phyloP scores from a whole-genome alignment of 805 yeast species.

The Metschnikowia anglica region DNA sequence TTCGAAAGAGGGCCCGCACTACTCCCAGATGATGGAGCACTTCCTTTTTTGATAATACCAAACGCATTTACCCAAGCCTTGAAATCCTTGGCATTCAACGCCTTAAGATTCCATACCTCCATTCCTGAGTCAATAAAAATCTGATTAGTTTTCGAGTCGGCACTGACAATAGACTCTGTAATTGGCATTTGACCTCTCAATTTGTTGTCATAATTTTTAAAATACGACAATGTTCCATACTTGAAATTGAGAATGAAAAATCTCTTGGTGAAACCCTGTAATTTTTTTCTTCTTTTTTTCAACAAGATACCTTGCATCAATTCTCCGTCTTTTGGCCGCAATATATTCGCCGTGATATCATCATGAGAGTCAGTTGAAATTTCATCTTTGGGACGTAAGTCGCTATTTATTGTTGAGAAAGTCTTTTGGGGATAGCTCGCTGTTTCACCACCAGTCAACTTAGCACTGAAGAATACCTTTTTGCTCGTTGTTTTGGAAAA shows the following conservation, averaged over 20 bases:
- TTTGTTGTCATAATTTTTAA: slow-evolving; percentile 67
- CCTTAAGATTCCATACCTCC: slow-evolving; percentile 88
- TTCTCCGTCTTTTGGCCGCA: slow-evolving; percentile 59
- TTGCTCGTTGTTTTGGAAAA: slow-evolving; percentile 84
- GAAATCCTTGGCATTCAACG: slow-evolving; percentile 64
- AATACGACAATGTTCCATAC: slow-evolving; percentile 81
- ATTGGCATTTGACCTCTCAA: slow-evolving; percentile 92
- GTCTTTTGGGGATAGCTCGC: not conserved
- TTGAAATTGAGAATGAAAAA: slow-evolving; percentile 81
- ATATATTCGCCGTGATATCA: slow-evolving; percentile 14
- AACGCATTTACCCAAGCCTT: slow-evolving; percentile 81
- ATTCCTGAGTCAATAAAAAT: slow-evolving; percentile 90
- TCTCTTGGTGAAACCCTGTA: slow-evolving; percentile 84
- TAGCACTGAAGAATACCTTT: slow-evolving; percentile 64
- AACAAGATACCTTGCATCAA: slow-evolving; percentile 74
- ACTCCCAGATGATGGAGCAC: not conserved
- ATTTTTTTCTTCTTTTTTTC: slow-evolving; percentile 76
- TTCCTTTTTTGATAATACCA: slow-evolving; percentile 46
- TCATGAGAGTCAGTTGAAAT: not conserved
- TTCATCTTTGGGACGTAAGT: not conserved
- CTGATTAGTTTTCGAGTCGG: slow-evolving; percentile 63
- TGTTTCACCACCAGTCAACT: slow-evolving; percentile 15
- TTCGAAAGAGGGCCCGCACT: not conserved
- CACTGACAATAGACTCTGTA: slow-evolving; percentile 76
- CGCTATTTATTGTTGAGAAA: not conserved